Base-by-base conservation (phyloP, 2,329 filamentous ascomycete genomes). In the Hysterium pulicare region DNA sequence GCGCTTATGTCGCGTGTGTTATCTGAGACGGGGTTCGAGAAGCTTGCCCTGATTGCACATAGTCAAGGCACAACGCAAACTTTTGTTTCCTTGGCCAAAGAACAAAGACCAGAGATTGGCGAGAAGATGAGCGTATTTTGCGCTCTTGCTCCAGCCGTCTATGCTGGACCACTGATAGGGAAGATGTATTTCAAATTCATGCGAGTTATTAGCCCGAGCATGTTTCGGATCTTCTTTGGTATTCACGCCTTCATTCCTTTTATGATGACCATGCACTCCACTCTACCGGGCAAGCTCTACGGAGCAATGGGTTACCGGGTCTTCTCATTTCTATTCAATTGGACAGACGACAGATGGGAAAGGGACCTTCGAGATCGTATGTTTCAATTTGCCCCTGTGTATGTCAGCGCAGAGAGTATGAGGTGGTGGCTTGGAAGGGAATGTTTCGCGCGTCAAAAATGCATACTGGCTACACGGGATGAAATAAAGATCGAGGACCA, bases 111-210 rank as follows among this genome's bases (percentile, higher is more conserved):
- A 0, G 88, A 91, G 2, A 73, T 96, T 5, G 88, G 89, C 7
- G 78, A 86, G 38, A 87, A 84, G 56, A 79, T 96, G 36, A 90
- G 84, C 0, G 87, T 95, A 0, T 95, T 96, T 59, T 96, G 91
- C 59, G 90, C 87, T 0, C 77, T 97, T 2, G 90, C 91, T 0
- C 91, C 91, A 0, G 91, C 91, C 1, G 90, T 85, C 0, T 96
- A 96, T 54, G 89, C 90, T 0, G 91, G 91, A 0, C 86, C 88
- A 0, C 68, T 96, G 16, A 87, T 96, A 40, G 82, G 84, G 38
- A 90, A 90, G 62, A 83, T 87, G 64, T 93, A 94, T 66, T 91
- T 96, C 72, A 90, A 89, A 54, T 91, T 96, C 68, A 91, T 95
- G 85, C 79, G 83, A 13, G 71, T 86, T 38, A 86, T 96, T 39